Evolutionary conservation across 2,329 filamentous ascomycete genomes (phyloP).

Genomic region (Exophiala phaeomuriformis): DNA sequence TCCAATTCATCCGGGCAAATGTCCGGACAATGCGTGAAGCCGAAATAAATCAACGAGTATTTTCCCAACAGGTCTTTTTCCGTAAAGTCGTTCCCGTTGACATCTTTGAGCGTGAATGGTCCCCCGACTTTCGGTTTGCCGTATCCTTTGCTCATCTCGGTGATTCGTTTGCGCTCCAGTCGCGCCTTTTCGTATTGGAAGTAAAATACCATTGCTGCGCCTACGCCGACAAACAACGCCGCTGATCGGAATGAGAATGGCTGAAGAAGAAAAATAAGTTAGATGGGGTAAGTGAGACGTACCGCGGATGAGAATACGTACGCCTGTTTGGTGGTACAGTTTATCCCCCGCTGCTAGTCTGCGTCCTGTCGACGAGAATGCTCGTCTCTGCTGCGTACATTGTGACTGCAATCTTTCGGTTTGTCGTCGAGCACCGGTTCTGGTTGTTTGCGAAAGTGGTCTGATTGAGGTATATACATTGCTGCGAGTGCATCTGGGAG

Average conservation of each 20-base stretch:
- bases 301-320: constrained; percentile 29
- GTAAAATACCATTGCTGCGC: constrained; percentile 72
- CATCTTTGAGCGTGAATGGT: constrained; percentile 71
- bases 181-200: constrained; percentile 90
- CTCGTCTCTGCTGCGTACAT: constrained; percentile 14
- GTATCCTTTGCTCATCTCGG: constrained; percentile 86
- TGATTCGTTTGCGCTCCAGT: constrained; percentile 79
- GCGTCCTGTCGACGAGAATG: constrained; percentile 19
- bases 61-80: constrained; percentile 77
- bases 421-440: constrained; percentile 4
- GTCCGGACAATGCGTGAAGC: constrained; percentile 95
- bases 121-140: constrained; percentile 91
- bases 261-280: constrained; percentile 36
- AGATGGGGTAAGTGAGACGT: constrained; percentile 9
- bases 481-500: constrained; percentile 20
- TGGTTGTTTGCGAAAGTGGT: constrained; percentile 26
- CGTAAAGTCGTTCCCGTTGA: constrained; percentile 70
- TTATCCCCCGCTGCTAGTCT: constrained; percentile 40
- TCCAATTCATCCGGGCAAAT: constrained; percentile 98
- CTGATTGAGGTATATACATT: constrained; percentile 45
- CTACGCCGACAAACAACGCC: constrained; percentile 72
- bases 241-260: constrained; percentile 94
- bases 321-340: constrained; percentile 39
- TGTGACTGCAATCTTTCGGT: constrained; percentile 11
- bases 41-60: constrained; percentile 80